Evolutionary conservation across 345 rosid species (phyloP).

Genomic region (Corchorus capsularis): DNA sequence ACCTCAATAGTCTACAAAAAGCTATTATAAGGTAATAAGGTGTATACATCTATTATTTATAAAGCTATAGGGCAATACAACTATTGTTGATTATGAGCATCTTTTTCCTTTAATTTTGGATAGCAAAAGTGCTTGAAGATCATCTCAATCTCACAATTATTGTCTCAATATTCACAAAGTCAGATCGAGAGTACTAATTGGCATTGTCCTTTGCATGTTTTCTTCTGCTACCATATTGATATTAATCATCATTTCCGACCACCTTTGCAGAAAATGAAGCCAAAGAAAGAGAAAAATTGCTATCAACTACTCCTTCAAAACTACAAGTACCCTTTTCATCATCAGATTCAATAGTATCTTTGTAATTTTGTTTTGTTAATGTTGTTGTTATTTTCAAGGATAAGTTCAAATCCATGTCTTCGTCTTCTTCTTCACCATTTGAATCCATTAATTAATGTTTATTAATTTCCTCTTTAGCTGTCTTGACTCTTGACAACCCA

Average conservation of each 20-base stretch:
- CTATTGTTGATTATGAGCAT: too few relatives aligned
- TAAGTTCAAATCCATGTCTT: constrained; percentile 62
- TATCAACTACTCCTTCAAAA: constrained; percentile 24
- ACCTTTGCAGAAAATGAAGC: constrained; percentile 52
- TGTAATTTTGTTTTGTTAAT: constrained; percentile 13
- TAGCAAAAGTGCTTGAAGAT: constrained; percentile 62
- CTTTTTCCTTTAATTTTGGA: neutral
- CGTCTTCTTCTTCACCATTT: constrained; percentile 16
- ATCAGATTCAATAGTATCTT: neutral
- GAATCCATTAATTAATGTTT: constrained; percentile 25
- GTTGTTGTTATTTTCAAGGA: constrained; percentile 52
- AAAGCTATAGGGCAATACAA: too few relatives aligned
- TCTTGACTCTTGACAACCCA: constrained; percentile 21
- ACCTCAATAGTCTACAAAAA: too few relatives aligned
- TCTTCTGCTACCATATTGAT: constrained; percentile 27
- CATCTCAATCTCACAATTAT: constrained; percentile 68
- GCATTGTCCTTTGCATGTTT: constrained; percentile 37
- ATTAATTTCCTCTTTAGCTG: constrained; percentile 52
- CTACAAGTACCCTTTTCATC: constrained; percentile 19
- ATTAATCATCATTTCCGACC: constrained; percentile 26
- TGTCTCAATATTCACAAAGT: constrained; percentile 75
- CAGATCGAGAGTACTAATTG: constrained; percentile 77
- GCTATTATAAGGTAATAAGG: too few relatives aligned
- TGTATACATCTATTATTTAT: too few relatives aligned
- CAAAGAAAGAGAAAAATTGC: constrained; percentile 68